A percentile compares a stretch with the other conserved stretches of the same genome.
Conservation (phyloP, 805 yeast species). For the Kuraishia hungarica region DNA sequence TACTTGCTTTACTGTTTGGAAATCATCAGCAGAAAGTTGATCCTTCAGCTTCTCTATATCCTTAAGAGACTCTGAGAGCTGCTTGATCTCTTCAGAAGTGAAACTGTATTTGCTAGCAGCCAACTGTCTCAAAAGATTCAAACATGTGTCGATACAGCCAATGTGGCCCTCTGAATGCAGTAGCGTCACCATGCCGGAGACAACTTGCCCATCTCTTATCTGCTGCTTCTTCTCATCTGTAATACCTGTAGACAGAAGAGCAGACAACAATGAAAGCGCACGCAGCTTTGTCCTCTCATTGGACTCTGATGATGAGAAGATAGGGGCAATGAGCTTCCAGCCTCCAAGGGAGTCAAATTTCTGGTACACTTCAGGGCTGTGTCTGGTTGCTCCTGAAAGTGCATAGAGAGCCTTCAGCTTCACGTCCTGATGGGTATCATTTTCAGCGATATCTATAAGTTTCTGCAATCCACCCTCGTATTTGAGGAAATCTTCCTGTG, state of each 20-base stretch:
- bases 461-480: constrained; percentile 37
- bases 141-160: constrained; percentile 47
- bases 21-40: constrained; percentile 47
- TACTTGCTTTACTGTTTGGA: constrained; percentile 38
- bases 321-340: constrained; percentile 40
- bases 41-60: constrained; percentile 34
- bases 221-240: constrained; percentile 29
- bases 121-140: constrained; percentile 41
- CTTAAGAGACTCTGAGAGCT: constrained; percentile 27
- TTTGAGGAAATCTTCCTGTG: constrained; percentile 60
- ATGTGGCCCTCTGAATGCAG: constrained; percentile 29
- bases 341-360: constrained; percentile 54
- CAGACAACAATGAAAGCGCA: constrained; percentile 47
- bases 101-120: constrained; percentile 36
- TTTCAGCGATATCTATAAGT: constrained; percentile 32
- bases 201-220: constrained; percentile 27
- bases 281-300: constrained; percentile 40
- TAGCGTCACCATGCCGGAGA: constrained; percentile 22
- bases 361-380: constrained; percentile 47
- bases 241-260: constrained; percentile 47
- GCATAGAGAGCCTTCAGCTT: constrained; percentile 71
- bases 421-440: constrained; percentile 21
- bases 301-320: constrained; percentile 10
- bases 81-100: constrained; percentile 29
- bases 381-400: constrained; percentile 62